Percentiles rank a stretch among this genome's conserved stretches.
These are phyloP conservation scores for Coprinellus micaceus DNA, from an alignment of 768 basidiomycete species.

Conservation along the genomic window DNA sequence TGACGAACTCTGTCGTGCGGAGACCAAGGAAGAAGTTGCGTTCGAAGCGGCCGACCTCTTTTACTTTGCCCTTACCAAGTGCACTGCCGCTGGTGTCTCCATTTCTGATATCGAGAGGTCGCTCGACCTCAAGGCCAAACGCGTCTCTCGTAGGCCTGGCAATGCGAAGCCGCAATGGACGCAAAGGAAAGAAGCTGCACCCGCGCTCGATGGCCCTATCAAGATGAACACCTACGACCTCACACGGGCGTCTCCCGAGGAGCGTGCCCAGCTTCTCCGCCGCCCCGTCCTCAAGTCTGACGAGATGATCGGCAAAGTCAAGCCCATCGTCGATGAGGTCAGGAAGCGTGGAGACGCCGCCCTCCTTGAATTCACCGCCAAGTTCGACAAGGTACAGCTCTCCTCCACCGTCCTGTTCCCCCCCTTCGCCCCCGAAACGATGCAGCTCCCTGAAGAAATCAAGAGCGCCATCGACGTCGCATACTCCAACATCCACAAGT, in stretches of 20 bases:
- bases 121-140: conserved; percentile 81
- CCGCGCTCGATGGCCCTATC: conserved; percentile 45
- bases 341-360: conserved; percentile 81
- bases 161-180: conserved; percentile 88
- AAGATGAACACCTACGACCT: conserved; percentile 76
- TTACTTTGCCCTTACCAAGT: conserved; percentile 88
- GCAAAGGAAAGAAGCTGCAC: conserved; percentile 22
- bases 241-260: conserved; percentile 38
- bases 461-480: conserved; percentile 83
- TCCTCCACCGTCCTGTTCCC: conserved; percentile 69
- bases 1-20: conserved; percentile 87
- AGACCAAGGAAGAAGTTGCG: conserved; percentile 75
- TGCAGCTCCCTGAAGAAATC: conserved; percentile 59
- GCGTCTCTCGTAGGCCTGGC: conserved; percentile 82
- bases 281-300: conserved; percentile 86
- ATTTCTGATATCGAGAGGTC: conserved; percentile 81
- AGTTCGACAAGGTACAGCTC: conserved; percentile 84
- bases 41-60: conserved; percentile 95
- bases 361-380: conserved; percentile 83
- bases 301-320: conserved; percentile 90
- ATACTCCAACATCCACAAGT: conserved; percentile 86
- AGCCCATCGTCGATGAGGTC: conserved; percentile 89
- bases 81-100: conserved; percentile 76
- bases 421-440: conserved; percentile 68
- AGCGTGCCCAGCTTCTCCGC: conserved; percentile 69